Base-by-base conservation (phyloP, 1,284 basidiomycete species). In the Abortiporus biennis region DNA sequence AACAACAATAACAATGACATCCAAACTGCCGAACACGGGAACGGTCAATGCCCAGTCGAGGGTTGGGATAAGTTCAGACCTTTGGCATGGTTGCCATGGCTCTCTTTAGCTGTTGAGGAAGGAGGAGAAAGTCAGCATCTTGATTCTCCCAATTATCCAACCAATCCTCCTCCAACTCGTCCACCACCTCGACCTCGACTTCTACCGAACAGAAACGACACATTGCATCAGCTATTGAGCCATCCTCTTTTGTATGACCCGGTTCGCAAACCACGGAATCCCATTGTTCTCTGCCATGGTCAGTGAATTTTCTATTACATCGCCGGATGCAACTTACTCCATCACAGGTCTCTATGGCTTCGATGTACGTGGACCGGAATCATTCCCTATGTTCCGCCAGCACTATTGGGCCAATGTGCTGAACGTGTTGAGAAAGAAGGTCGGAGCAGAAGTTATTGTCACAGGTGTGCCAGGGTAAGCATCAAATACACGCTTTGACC, bases 381-480 rank as follows among this genome's bases (percentile, higher is more conserved):
- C 87, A 42, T 78, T 94, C 62, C 82, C 91, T 13, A 71, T 79
- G 54, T 67, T 94, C 56, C 76, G 92, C 47, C 79, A 93, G 58
- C 93, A 98, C 52, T 99, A 99, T 61, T 99, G 96, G 96, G 82
- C 85, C 0, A 87, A 89, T 45, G 83, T 97, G 4, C 71, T 98
- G 32, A 80, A 79, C 33, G 79, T 96, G 6, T 71, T 99, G 11
- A 76, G 87, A 42, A 76, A 88, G 46, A 87, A 78, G 52, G 72
- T 98, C 16, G 90, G 92, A 5, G 93, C 87, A 17, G 90, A 97
- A 48, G 93, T 99, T 13, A 82, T 97, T 40, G 89, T 98, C n/a
- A 92, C 93, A 2, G 83, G 87, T 1, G 96, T 98, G 16, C 96
- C 96, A 36, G 83, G 85, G 88, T 92, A 58, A 16, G 25, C n/a